These are phyloP conservation scores for Erythrophleum fordii DNA, from an alignment of 306 rosid species.

Conservation along the genomic window DNA sequence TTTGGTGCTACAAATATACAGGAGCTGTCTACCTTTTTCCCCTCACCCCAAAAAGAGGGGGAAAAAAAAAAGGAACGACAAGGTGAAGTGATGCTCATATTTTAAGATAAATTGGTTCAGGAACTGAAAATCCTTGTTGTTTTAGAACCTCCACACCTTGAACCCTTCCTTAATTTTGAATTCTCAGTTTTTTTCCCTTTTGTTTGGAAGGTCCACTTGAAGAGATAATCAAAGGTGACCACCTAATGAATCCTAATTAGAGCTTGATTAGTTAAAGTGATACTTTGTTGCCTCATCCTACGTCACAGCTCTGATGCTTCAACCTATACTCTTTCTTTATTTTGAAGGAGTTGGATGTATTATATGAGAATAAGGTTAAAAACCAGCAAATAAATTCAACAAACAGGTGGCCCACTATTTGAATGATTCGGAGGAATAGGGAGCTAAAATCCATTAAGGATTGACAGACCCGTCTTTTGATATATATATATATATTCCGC, in stretches of 20 bases:
- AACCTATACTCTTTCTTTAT: slow-evolving; percentile 3
- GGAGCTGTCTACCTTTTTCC: background rate
- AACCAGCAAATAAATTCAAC: slow-evolving; percentile 54
- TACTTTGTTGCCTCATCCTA: background rate
- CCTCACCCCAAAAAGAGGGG: background rate
- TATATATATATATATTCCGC: slow-evolving; percentile 39
- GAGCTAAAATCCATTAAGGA: slow-evolving; percentile 64
- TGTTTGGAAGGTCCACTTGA: background rate
- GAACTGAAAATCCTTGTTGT: background rate
- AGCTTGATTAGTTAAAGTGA: background rate
- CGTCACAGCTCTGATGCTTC: slow-evolving; percentile 5
- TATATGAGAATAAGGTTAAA: slow-evolving; percentile 30
- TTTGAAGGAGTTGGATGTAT: slow-evolving; percentile 37
- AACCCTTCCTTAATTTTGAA: background rate
- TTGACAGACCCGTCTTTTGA: slow-evolving; percentile 64
- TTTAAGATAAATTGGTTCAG: background rate
- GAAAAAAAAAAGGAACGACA: background rate
- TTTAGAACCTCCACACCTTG: background rate
- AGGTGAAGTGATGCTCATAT: background rate
- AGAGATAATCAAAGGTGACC: background rate
- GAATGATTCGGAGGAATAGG: slow-evolving; percentile 65
- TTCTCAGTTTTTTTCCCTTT: too few relatives aligned
- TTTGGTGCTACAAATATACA: background rate
- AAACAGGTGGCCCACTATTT: slow-evolving; percentile 57
- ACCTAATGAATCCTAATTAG: slow-evolving; percentile 2